Conservation (phyloP, 768 basidiomycete species). For the Rubroboletus satanas region DNA sequence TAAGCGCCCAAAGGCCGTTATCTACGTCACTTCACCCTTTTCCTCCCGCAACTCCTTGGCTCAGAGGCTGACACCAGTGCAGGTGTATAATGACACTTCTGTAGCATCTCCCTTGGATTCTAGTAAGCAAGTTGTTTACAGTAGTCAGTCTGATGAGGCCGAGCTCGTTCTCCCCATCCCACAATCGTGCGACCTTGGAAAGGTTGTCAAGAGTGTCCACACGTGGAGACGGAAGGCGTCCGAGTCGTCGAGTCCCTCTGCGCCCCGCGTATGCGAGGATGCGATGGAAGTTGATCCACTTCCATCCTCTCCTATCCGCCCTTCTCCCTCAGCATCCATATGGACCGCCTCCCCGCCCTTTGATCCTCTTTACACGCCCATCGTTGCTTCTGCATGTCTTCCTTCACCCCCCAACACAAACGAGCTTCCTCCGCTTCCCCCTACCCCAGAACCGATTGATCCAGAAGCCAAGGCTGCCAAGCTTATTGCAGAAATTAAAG, state of each 20-base stretch:
- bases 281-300: conserved; percentile 17
- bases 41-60: conserved; percentile 37
- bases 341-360: background rate
- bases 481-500: conserved; percentile 63
- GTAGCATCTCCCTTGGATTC: conserved; percentile 17
- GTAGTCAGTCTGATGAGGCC: conserved; percentile 65
- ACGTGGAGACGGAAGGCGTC: conserved; percentile 39
- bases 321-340: conserved; percentile 7
- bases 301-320: conserved; percentile 9
- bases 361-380: conserved; percentile 15
- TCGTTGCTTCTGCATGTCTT: conserved; percentile 9
- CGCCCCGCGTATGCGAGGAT: background rate
- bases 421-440: conserved; percentile 21
- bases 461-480: conserved; percentile 45
- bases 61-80: conserved; percentile 2
- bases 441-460: conserved; percentile 33
- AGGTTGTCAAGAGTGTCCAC: conserved; percentile 38
- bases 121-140: conserved; percentile 45
- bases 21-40: conserved; percentile 11
- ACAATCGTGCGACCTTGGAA: conserved; percentile 24
- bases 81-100: background rate
- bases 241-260: conserved; percentile 12
- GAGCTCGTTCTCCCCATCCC: conserved; percentile 42
- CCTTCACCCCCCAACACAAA: conserved; percentile 25
- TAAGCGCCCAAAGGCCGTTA: conserved; percentile 1